Base-by-base conservation (phyloP, 169 alveolate genomes). In the Eimeria falciformis region DNA sequence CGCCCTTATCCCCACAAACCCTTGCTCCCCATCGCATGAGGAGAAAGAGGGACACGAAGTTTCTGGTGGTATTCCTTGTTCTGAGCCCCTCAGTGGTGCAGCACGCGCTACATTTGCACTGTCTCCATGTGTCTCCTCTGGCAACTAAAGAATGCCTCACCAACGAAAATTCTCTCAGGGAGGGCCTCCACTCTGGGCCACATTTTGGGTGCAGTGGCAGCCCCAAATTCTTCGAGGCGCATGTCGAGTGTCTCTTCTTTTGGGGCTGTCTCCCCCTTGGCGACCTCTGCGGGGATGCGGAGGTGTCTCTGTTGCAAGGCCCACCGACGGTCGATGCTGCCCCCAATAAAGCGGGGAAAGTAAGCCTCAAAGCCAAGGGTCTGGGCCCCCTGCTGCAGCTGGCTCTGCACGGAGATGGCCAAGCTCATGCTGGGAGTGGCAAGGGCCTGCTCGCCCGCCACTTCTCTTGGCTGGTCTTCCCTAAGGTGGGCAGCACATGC, bases 271-370 rank as follows among this genome's bases (percentile, higher is more conserved):
- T 56, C 71, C 14, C 81, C 75, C 33, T 9, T 58, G 4, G 73
- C 69, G 21, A 65, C 68, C 40, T 14, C 75, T 3, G 90, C 68
- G 23, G 87, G 92, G 7, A 77, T 46, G 53, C 62, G 37, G 47
- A 91, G 65, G 21, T 50, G 47, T 33, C 87, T 21, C 75, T 91
- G 91, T 71, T 83, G 92, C 62, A 91, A 56, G 3, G 94, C 94
- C 91, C 88, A 77, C 46, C 94, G 94, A 17, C 94, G 47, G 68
- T 91, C 94, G 12, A 91, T 81, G 14, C 81, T 69, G 56, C 94
- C 94, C 25, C 91, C 86, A 43, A 91, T 92, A 23, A 91, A 91
- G n/a, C 94, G 77, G 17, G 94, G 81, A 77, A 91, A 91, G 55
- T 91, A 27, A 17, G 56, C 45, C 45, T 91, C 94, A 53, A 79